Conservation (phyloP, 2,329 filamentous ascomycete species). For the Akanthomyces dipterigenus region DNA sequence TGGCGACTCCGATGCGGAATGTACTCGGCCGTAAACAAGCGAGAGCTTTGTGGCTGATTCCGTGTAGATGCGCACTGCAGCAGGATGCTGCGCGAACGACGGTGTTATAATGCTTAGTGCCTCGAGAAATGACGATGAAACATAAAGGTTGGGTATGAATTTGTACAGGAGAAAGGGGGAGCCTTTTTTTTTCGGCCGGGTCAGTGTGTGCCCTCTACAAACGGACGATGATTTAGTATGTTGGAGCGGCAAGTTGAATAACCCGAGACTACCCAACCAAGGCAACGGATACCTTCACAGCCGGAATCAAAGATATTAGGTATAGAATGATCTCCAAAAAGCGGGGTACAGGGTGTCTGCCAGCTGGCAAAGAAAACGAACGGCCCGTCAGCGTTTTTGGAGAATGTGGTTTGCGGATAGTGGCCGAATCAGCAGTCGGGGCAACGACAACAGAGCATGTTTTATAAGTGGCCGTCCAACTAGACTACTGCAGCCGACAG, state of each 20-base stretch:
- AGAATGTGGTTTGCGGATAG: neutral
- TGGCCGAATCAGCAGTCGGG: neutral
- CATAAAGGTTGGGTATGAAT: too few relatives aligned
- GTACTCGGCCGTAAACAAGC: neutral
- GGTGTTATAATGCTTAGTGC: neutral
- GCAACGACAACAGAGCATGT: neutral
- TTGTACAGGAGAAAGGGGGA: neutral
- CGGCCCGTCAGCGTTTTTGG: neutral
- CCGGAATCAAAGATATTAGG: neutral
- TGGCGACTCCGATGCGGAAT: neutral
- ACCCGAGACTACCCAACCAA: neutral
- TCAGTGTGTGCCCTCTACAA: neutral
- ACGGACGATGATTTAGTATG: neutral
- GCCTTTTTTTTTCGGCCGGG: neutral
- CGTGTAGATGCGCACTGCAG: neutral
- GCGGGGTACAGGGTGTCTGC: constrained; percentile 5
- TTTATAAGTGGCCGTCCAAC: too few relatives aligned
- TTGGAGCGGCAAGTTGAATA: neutral
- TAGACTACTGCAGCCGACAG: neutral
- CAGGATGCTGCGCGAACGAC: neutral
- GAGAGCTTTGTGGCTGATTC: neutral
- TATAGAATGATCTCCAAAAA: neutral
- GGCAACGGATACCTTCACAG: neutral
- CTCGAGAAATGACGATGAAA: neutral
- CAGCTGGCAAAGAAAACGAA: constrained; percentile 8